Conservation (phyloP, 2,329 filamentous ascomycete species). For the Fusarium coffeatum region DNA sequence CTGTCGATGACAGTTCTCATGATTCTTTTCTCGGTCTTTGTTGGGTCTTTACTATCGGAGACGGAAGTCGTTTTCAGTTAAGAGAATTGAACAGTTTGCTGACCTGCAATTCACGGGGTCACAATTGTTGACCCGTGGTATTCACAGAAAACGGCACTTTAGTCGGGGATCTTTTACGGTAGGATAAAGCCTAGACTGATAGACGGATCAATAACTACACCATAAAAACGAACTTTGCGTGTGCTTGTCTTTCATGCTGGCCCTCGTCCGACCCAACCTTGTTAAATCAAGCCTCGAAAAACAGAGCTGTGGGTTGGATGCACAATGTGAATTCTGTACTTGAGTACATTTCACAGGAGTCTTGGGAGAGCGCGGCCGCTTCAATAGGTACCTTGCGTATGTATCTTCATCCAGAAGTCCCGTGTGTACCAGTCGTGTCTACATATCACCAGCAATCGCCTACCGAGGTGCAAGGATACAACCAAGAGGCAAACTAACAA, state of each 20-base stretch:
- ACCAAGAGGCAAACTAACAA: neutral
- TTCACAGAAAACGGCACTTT: neutral
- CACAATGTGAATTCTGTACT: neutral
- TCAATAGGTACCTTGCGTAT: neutral
- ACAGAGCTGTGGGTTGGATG: neutral
- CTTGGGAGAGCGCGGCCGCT: conserved; percentile 14
- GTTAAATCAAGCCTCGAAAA: neutral
- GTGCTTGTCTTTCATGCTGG: neutral
- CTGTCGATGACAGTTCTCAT: neutral
- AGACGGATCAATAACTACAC: neutral
- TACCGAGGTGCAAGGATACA: conserved; percentile 13
- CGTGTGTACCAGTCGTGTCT: neutral
- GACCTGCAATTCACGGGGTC: neutral
- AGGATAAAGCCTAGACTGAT: neutral
- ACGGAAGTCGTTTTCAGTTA: neutral
- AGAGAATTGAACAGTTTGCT: neutral
- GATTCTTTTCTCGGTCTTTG: neutral
- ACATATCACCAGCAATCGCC: conserved; percentile 1
- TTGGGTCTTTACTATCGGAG: neutral
- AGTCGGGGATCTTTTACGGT: neutral
- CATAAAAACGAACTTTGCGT: neutral
- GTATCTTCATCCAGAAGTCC: neutral
- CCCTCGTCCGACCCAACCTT: neutral
- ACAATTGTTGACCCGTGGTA: neutral
- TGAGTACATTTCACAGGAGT: neutral